Evolutionary conservation across 169 alveolate genomes (phyloP).

Genomic region (Plasmodium malariae): DNA sequence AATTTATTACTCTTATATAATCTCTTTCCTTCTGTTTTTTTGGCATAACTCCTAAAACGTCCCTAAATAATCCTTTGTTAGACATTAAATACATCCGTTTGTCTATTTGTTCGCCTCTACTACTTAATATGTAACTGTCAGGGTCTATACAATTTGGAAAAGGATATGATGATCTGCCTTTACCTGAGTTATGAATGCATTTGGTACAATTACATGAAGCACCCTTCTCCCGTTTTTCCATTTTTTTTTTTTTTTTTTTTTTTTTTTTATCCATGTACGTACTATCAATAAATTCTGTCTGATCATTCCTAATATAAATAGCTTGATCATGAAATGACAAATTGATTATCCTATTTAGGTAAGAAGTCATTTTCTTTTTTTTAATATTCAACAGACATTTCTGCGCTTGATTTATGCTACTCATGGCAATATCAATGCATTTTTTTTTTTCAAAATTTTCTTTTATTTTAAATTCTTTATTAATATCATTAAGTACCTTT

Average conservation of each 20-base stretch:
- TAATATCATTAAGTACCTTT: slow-evolving; percentile 12
- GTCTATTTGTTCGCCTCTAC: background rate
- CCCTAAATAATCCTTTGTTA: background rate
- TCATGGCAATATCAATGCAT: slow-evolving; percentile 58
- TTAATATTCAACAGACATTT: slow-evolving; percentile 53
- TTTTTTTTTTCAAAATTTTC: slow-evolving; percentile 35
- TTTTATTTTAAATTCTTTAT: slow-evolving; percentile 1
- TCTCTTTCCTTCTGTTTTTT: background rate
- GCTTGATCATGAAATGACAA: slow-evolving; percentile 33
- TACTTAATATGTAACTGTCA: background rate
- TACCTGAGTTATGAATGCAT: background rate
- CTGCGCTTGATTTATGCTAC: slow-evolving; percentile 69
- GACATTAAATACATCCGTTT: background rate
- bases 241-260: background rate
- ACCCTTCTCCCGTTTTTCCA: background rate
- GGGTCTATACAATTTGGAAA: background rate
- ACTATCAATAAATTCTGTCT: background rate
- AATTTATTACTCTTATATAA: slow-evolving; percentile 1
- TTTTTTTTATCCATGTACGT: background rate
- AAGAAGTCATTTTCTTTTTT: slow-evolving; percentile 47
- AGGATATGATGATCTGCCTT: background rate
- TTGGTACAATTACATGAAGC: background rate
- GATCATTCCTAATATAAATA: slow-evolving; percentile 19
- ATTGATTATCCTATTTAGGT: slow-evolving; percentile 46
- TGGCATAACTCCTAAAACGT: background rate